Percentiles rank a stretch among this genome's conserved stretches.
Evolutionary conservation across 495 filamentous ascomycete species (phyloP).

Genomic region (Penicillium arizonense): DNA sequence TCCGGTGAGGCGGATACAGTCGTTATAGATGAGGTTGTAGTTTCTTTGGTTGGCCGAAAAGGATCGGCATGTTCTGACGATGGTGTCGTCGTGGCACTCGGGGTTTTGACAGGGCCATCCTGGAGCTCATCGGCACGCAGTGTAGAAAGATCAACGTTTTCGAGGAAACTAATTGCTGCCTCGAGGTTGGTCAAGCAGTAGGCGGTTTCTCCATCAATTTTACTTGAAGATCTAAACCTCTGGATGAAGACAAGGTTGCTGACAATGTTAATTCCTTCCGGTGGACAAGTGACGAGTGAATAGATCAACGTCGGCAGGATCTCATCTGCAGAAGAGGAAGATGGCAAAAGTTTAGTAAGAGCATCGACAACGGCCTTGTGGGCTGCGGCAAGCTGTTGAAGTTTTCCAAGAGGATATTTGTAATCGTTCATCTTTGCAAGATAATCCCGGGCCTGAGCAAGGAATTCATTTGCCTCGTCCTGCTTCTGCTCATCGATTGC

Average conservation of each 20-base stretch:
- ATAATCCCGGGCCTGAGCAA: conserved; percentile 71
- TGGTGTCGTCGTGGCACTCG: conserved; percentile 52
- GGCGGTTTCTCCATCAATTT: conserved; percentile 87
- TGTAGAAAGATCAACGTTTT: conserved; percentile 92
- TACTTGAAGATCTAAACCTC: conserved; percentile 81
- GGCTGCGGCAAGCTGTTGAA: conserved; percentile 80
- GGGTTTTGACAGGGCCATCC: conserved; percentile 59
- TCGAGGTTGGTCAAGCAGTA: conserved; percentile 97
- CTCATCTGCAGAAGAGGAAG: conserved; percentile 93
- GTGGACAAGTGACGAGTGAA: conserved; percentile 84
- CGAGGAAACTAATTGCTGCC: conserved; percentile 92
- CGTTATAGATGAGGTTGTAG: conserved; percentile 33
- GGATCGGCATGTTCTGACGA: conserved; percentile 37
- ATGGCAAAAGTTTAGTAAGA: conserved; percentile 67
- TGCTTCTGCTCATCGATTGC: conserved; percentile 58
- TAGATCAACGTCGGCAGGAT: conserved; percentile 97
- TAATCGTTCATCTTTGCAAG: conserved; percentile 83
- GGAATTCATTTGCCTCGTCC: conserved; percentile 66
- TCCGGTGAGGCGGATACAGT: conserved; percentile 34
- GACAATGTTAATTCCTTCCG: conserved; percentile 82
- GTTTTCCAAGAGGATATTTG: conserved; percentile 85
- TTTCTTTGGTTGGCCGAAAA: conserved; percentile 27
- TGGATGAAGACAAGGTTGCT: conserved; percentile 95
- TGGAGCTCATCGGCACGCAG: conserved; percentile 77
- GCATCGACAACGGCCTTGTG: conserved; percentile 96